Conservation (phyloP, 2,329 filamentous ascomycete species). For the Exophiala dermatitidis region DNA sequence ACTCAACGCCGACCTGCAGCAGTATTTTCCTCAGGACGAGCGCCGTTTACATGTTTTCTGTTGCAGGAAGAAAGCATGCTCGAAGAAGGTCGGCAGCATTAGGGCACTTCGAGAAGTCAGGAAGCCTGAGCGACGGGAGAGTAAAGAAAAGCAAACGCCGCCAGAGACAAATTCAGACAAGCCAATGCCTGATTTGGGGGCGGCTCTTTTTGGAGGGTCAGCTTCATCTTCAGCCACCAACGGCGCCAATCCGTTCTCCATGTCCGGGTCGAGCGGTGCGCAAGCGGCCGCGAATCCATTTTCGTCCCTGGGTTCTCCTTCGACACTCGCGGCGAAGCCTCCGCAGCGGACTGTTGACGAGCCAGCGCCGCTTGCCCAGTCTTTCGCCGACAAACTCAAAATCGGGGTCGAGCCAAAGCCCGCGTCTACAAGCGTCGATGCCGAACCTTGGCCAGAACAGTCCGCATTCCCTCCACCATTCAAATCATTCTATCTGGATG, state of each 20-base stretch:
- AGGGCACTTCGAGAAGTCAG: slow-evolving; percentile 65
- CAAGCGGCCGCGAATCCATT: slow-evolving; percentile 53
- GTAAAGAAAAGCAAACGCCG: slow-evolving; percentile 21
- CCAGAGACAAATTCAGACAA: slow-evolving; percentile 28
- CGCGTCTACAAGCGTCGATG: slow-evolving; percentile 10
- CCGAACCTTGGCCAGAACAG: slow-evolving; percentile 68
- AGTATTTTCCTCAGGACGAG: slow-evolving; percentile 79
- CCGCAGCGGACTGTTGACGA: slow-evolving; percentile 34
- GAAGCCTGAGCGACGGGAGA: slow-evolving; percentile 31
- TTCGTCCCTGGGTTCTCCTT: slow-evolving; percentile 40
- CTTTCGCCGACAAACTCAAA: slow-evolving; percentile 64
- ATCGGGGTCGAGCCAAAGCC: slow-evolving; percentile 35
- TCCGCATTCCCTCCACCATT: slow-evolving; percentile 63
- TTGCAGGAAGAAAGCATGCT: slow-evolving; percentile 70
- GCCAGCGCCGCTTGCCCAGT: slow-evolving; percentile 57
- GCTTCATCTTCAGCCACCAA: slow-evolving; percentile 34
- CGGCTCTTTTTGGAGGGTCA: slow-evolving; percentile 57
- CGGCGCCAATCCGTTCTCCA: slow-evolving; percentile 50
- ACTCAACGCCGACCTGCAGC: slow-evolving; percentile 81
- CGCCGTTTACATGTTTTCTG: slow-evolving; percentile 79
- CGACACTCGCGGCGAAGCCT: slow-evolving; percentile 39
- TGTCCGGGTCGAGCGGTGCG: slow-evolving; percentile 20
- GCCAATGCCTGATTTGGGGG: slow-evolving; percentile 37
- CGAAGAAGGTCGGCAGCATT: slow-evolving; percentile 74
- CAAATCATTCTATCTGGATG: slow-evolving; percentile 73